Base-by-base conservation (phyloP, 345 rosid genomes). In the Eucalyptus marginata region DNA sequence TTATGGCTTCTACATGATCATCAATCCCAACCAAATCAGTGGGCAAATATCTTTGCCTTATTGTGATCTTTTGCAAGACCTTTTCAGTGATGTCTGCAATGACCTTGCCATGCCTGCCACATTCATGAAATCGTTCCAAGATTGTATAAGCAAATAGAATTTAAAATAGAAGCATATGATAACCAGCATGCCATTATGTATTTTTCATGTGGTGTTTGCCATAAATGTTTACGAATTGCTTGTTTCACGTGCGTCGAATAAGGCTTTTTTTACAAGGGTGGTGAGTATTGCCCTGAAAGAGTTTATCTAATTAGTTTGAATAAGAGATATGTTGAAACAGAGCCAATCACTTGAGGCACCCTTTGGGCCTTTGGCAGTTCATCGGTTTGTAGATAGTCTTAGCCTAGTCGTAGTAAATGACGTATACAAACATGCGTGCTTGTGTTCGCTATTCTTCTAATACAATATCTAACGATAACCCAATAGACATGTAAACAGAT, bases 381-480 rank as follows among this genome's bases (percentile, higher is more conserved):
- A 62, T 62, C 31, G 13, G 16, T n/a, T 13, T 27, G 9, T 62
- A 29, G 68, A 29, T 62, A 62, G 68, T 62, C 68, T 29, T 13
- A 62, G 68, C 68, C 68, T 62, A 7, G 31, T 6, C 2, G 68
- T 29, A 29, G 68, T 12, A 29, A 62, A 62, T 62, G 68, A 27
- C 15, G 0, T 13, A 6, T 13, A 62, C 33, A 13, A 3, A 62
- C 68, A 6, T 4, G 8, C 31, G 31, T 13, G 68, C 68, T 3
- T 12, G 68, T 29, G 76, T 7, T 8, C 3, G 10, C 11, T 64
- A 15, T 4, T 14, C 10, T 64, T 64, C 40, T 64, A 64, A 64
- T 64, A 6, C 76, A 29, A 7, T 18, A 66, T 8, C 43, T 0
- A 17, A 4, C 7, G 2, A 1, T 33, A 17, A 5, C 16, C 6